phyloP scores from a whole-genome alignment of 148 eudicot species.

The Chenopodium album region DNA sequence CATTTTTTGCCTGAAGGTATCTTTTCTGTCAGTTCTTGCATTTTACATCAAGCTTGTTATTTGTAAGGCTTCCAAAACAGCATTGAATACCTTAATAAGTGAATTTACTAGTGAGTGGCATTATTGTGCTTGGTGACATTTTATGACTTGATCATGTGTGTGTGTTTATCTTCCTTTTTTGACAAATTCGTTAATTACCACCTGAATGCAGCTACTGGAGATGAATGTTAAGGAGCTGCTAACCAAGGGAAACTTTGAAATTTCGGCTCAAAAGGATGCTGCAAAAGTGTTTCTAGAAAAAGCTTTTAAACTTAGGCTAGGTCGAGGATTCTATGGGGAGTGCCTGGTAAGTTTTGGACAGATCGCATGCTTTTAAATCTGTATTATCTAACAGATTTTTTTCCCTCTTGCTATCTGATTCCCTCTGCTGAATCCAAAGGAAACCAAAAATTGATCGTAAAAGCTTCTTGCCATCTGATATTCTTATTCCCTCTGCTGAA shows the following conservation, averaged over 20 bases:
- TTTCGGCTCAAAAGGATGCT: conserved; percentile 42
- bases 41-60: background rate
- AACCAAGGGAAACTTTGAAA: conserved; percentile 48
- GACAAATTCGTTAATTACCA: background rate
- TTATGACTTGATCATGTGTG: background rate
- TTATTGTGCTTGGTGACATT: background rate
- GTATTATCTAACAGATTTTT: background rate
- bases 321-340: conserved; percentile 85
- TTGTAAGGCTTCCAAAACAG: background rate
- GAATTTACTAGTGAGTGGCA: background rate
- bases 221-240: conserved; percentile 49
- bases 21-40: background rate
- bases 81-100: background rate
- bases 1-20: background rate
- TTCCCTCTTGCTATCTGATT: no score
- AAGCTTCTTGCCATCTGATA: background rate
- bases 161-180: background rate
- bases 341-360: conserved; percentile 62
- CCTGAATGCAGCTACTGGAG: conserved; percentile 49
- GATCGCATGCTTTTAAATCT: conserved; percentile 9
- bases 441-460: no score
- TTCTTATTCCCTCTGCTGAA: background rate
- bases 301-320: conserved; percentile 64
- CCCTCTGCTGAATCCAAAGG: no score
- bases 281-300: conserved; percentile 51